These are phyloP conservation scores for Prunus dulcis DNA, from an alignment of 306 rosid species.

Conservation along the genomic window DNA sequence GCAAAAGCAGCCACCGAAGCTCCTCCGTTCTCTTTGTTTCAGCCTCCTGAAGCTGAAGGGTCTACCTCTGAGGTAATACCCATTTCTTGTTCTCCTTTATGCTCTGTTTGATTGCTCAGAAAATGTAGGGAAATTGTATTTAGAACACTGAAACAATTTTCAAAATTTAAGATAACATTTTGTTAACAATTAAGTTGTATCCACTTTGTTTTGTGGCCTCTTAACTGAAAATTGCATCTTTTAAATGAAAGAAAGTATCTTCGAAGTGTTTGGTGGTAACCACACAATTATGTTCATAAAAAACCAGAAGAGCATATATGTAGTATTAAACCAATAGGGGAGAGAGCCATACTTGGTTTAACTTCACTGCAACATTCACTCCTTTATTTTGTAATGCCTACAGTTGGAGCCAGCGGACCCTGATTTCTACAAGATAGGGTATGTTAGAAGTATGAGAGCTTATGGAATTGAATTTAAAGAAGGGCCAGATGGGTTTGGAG, in stretches of 20 bases:
- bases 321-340: background rate
- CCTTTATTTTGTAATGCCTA: conserved; percentile 10
- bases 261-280: background rate
- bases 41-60: conserved; percentile 45
- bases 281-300: background rate
- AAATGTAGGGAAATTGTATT: background rate
- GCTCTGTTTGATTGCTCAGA: conserved; percentile 9
- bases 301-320: background rate
- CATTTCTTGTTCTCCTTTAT: conserved; percentile 1
- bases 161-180: background rate
- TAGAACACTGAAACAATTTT: background rate
- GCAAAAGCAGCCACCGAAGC: conserved; percentile 53
- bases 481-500: conserved; percentile 95
- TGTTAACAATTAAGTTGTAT: background rate
- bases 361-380: background rate
- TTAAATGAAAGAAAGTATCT: background rate
- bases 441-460: conserved; percentile 80
- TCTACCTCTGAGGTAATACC: conserved; percentile 56
- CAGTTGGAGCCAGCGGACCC: conserved; percentile 93
- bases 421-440: conserved; percentile 92
- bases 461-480: conserved; percentile 90
- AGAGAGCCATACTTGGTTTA: background rate
- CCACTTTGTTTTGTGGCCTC: background rate
- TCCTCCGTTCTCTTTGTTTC: conserved; percentile 63
- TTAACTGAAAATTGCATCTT: background rate